A percentile compares a stretch with the other conserved stretches of the same genome.
phyloP scores from a whole-genome alignment of 2,329 filamentous ascomycete genomes.

The Drechslerella stenobrocha region DNA sequence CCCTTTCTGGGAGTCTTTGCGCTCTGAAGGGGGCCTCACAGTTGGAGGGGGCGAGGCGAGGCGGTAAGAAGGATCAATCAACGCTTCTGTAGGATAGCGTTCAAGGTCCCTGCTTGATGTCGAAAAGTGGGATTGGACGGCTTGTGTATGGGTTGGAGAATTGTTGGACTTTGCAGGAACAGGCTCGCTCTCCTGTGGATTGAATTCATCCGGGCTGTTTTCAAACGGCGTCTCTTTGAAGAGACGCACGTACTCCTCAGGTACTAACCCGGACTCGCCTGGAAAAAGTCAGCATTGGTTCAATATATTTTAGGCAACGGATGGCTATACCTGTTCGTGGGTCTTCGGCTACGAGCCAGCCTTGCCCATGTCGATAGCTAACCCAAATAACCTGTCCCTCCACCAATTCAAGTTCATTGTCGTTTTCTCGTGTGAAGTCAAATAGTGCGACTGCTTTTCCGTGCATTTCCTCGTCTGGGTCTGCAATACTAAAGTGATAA shows the following conservation, averaged over 20 bases:
- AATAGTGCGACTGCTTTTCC: slow-evolving; percentile 94
- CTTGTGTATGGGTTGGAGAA: slow-evolving; percentile 56
- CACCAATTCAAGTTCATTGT: slow-evolving; percentile 88
- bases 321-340: slow-evolving; percentile 70
- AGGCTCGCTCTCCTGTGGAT: slow-evolving; percentile 50
- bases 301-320: not conserved
- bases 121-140: slow-evolving; percentile 60
- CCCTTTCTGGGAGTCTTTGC: slow-evolving; percentile 32
- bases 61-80: slow-evolving; percentile 41
- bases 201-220: slow-evolving; percentile 35
- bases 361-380: slow-evolving; percentile 91
- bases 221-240: slow-evolving; percentile 68
- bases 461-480: slow-evolving; percentile 95
- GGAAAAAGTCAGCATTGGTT: slow-evolving; percentile 3
- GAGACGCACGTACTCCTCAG: slow-evolving; percentile 92
- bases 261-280: slow-evolving; percentile 84
- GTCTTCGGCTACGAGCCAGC: slow-evolving; percentile 96
- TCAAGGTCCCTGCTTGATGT: slow-evolving; percentile 61
- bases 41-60: slow-evolving; percentile 36
- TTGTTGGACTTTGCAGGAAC: slow-evolving; percentile 30
- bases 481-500: slow-evolving; percentile 93
- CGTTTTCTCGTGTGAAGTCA: slow-evolving; percentile 91
- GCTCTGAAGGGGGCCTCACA: slow-evolving; percentile 15
- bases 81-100: slow-evolving; percentile 55
- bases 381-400: slow-evolving; percentile 97